Evolutionary conservation across 2,329 filamentous ascomycete species (phyloP).

Genomic region (Ophiostoma montium): DNA sequence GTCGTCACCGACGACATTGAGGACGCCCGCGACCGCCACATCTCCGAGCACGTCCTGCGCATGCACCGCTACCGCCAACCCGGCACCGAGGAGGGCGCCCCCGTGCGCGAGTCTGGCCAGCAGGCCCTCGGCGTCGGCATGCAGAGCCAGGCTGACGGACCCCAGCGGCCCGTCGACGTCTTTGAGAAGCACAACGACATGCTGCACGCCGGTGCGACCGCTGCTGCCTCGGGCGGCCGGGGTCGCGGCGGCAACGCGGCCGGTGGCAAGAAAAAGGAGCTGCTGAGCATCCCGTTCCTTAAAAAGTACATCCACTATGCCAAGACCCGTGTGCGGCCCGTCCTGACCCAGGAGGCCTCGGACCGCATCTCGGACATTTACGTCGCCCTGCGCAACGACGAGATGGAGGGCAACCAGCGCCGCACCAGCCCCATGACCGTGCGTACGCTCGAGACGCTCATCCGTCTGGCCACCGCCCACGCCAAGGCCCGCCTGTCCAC

Average conservation of each 20-base stretch:
- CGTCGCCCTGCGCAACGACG: slow-evolving; percentile 85
- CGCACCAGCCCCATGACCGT: slow-evolving; percentile 92
- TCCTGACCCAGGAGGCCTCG: slow-evolving; percentile 79
- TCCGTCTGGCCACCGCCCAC: slow-evolving; percentile 90
- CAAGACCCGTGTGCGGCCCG: slow-evolving; percentile 78
- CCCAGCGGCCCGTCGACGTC: slow-evolving; percentile 66
- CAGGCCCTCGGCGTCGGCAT: slow-evolving; percentile 81
- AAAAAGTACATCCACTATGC: slow-evolving; percentile 99
- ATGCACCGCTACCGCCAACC: slow-evolving; percentile 95
- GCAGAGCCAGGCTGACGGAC: slow-evolving; percentile 49
- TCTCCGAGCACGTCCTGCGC: slow-evolving; percentile 91
- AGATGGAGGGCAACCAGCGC: slow-evolving; percentile 85
- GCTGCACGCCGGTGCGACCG: slow-evolving; percentile 80
- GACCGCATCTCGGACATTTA: slow-evolving; percentile 87
- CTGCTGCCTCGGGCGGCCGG: slow-evolving; percentile 29
- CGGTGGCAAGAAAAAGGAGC: slow-evolving; percentile 63
- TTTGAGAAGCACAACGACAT: slow-evolving; percentile 95
- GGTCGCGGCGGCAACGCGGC: slow-evolving; percentile 55
- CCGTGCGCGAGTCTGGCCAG: slow-evolving; percentile 73
- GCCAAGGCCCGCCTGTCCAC: slow-evolving; percentile 83
- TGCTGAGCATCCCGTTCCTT: slow-evolving; percentile 92
- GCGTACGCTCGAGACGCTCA: slow-evolving; percentile 93
- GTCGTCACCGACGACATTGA: slow-evolving; percentile 98
- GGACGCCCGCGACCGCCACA: slow-evolving; percentile 74
- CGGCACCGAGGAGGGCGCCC: slow-evolving; percentile 85